Percentiles rank a stretch among this genome's conserved stretches.
These are phyloP conservation scores for Penicillium sp. DNA, from an alignment of 2,329 filamentous ascomycete species.

Conservation along the genomic window DNA sequence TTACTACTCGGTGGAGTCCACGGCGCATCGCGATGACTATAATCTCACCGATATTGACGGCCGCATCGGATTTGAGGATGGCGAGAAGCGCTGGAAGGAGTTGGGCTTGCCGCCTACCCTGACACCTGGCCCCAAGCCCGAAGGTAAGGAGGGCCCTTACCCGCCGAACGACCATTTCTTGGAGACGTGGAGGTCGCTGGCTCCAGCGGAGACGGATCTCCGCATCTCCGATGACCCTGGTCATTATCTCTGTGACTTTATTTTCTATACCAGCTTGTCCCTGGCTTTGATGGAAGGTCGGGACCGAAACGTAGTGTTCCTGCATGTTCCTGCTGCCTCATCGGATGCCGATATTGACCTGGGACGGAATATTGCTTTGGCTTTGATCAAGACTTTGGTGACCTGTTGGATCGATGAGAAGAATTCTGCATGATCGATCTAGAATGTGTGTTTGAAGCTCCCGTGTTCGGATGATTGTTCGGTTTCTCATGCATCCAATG, in stretches of 20 bases:
- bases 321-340: slow-evolving; percentile 65
- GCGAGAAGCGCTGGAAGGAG: slow-evolving; percentile 53
- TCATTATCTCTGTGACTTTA: slow-evolving; percentile 72
- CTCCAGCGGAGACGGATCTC: slow-evolving; percentile 35
- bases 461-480: neutral
- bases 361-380: slow-evolving; percentile 41
- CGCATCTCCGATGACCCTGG: slow-evolving; percentile 66
- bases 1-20: slow-evolving; percentile 67
- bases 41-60: slow-evolving; percentile 65
- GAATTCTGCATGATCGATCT: neutral
- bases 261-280: slow-evolving; percentile 66
- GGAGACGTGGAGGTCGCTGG: slow-evolving; percentile 31
- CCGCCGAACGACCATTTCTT: slow-evolving; percentile 35
- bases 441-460: neutral
- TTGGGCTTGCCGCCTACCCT: slow-evolving; percentile 51
- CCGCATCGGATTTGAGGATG: slow-evolving; percentile 36
- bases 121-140: slow-evolving; percentile 41
- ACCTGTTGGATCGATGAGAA: slow-evolving; percentile 37
- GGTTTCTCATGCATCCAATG: neutral
- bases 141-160: slow-evolving; percentile 18
- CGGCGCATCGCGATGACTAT: slow-evolving; percentile 69
- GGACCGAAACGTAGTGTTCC: slow-evolving; percentile 56
- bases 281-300: slow-evolving; percentile 29
- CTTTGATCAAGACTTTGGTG: slow-evolving; percentile 42
- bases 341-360: slow-evolving; percentile 45